Conservation (phyloP, 768 basidiomycete species). For the Collybia sp. region DNA sequence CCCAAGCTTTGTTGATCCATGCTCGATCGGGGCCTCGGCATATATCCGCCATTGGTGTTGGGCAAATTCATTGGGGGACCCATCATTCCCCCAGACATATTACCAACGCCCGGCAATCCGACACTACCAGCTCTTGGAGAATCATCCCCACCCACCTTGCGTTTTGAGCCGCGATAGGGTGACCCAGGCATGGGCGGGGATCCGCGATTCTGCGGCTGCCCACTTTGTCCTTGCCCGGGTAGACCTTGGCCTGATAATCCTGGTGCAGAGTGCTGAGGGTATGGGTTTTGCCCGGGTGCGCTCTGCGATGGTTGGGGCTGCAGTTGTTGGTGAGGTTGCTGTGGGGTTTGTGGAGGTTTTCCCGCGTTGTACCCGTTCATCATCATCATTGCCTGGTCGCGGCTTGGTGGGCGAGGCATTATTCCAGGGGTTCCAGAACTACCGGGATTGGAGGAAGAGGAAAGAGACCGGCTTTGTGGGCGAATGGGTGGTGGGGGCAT, state of each 20-base stretch:
- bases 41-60: no score
- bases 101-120: slow-evolving; percentile 1
- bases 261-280: slow-evolving; percentile 3
- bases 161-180: slow-evolving; percentile 25
- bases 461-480: no score
- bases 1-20: no score
- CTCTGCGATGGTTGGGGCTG: background rate
- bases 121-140: slow-evolving; percentile 11
- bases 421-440: no score
- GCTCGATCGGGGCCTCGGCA: no score
- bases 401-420: no score
- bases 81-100: slow-evolving; percentile 8
- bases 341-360: background rate
- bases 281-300: slow-evolving; percentile 1
- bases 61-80: slow-evolving; percentile 13
- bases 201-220: slow-evolving; percentile 3
- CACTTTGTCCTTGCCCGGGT: slow-evolving; percentile 1
- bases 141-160: slow-evolving; percentile 19
- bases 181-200: slow-evolving; percentile 13
- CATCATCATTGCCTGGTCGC: background rate
- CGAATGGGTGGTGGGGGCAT: no score
- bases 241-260: background rate
- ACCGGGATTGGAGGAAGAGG: no score
- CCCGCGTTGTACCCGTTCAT: background rate
- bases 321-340: no score